Evolutionary conservation across 2,329 filamentous ascomycete species (phyloP), one percentile per base, ranked within the genome.

Genomic region (Pseudocercospora fijiensis): DNA sequence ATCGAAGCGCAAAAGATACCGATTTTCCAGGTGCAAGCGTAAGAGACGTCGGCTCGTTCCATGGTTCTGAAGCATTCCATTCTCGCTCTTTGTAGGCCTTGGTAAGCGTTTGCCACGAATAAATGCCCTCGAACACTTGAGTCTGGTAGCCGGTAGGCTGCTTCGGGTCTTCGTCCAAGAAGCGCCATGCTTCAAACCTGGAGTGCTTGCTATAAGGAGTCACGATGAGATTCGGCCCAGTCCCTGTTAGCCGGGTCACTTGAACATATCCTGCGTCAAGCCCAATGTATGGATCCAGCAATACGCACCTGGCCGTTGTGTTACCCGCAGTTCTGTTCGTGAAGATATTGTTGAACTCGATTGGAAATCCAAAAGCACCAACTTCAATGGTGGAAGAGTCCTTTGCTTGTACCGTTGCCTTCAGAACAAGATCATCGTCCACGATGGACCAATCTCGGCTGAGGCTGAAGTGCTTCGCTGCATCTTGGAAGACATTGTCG

Each of bases 321-420:
- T 84, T 80, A 2, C 75, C 74, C 0, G 84, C 79, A 1, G 75
- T 73, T 8, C 84, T 79, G 51, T 78, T 77, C 11, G 80, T 85
- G 69, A 87, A 87, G 67, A 88, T 86, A 72, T 83, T 87, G 75
- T 87, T 87, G 76, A 87, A 85, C 70, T 86, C 84, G 20, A 84
- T 79, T 0, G 85, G 85, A 57, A 88, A 82, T 0, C 85, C 85
- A 1, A 87, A 76, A 55, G 82, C 82, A 1, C 85, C 85, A 4
- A 88, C 73, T 63, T 87, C 85, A 2, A 87, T 61, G 0, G 75
- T 63, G 0, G 70, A 65, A 0, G 69, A 67, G 0, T 73, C 80
- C 0, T 72, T 73, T 64, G 86, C 87, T 9, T 75, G 76, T 20
- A 86, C 67, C 1, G 79, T 84, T 71, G 86, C 83, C 16, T 77